Evolutionary conservation across 2,329 filamentous ascomycete species (phyloP), one percentile per base, ranked within the genome.

Genomic region (Lasiodiplodia theobromae): DNA sequence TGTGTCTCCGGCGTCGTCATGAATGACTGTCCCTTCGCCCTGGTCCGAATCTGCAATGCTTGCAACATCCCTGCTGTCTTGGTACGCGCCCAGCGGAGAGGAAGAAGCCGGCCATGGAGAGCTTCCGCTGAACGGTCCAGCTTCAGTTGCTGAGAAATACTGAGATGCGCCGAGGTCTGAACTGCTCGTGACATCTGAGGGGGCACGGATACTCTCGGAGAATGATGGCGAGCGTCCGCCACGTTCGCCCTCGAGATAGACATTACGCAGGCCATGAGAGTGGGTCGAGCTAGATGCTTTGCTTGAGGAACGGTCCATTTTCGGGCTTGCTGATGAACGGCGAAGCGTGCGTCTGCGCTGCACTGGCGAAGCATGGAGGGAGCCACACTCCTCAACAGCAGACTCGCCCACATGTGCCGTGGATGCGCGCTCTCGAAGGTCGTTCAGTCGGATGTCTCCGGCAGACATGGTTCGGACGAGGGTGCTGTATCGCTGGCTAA

Each of bases 401-500:
- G 10, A 49, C 6, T 62, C 40, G 25, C 25, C 10, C 8, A 14
- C 58, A n/a, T 62, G 49, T 14, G 58, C 58, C 5, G 58, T 56
- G 11, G 64, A 40, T 6, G 64, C 64, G 4, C 53, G 51, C 23
- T 56, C 51, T 16, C 64, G 52, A 16, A 66, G 64, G 7, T 66
- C 52, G 21, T 66, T 57, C 8, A 49, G 31, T 10, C 51, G 37
- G 2, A 66, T 66, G 28, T 66, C 64, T n/a, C 64, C 53, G 3
- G 44, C 65, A 49, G 65, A 67, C 47, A 67, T 52, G 40, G 65
- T 67, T 16, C 65, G 65, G 16, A 60, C 40, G 11, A 67, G 65
- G 49, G 44, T 67, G 54, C 54, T 57, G 31, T 66, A 66, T 16
- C 64, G 64, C 18, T 25, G 37, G 34, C 47, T 66, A 37, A 57